phyloP scores from a whole-genome alignment of 352 stramenopile genomes.

The Pseudoperonospora humuli region DNA sequence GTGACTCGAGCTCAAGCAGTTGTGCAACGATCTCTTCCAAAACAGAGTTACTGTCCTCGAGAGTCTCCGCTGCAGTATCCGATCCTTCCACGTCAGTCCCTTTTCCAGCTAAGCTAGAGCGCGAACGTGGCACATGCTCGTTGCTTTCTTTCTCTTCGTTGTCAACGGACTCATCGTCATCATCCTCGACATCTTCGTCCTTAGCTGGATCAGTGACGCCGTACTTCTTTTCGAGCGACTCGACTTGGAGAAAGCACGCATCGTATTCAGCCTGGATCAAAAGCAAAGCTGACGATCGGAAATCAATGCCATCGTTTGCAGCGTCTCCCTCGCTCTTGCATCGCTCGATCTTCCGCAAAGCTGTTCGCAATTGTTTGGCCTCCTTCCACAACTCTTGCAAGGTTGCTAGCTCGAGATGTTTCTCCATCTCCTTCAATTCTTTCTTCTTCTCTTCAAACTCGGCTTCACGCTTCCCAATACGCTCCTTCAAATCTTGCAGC shows the following conservation, averaged over 20 bases:
- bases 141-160: conserved; percentile 31
- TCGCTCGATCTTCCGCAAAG: conserved; percentile 60
- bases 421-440: conserved; percentile 67
- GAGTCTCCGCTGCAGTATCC: conserved; percentile 18
- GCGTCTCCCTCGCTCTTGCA: conserved; percentile 55
- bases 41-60: conserved; percentile 23
- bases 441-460: conserved; percentile 75
- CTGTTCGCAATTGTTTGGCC: conserved; percentile 44
- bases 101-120: conserved; percentile 19
- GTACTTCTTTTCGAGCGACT: conserved; percentile 68
- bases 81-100: conserved; percentile 16
- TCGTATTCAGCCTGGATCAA: conserved; percentile 76
- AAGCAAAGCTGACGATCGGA: conserved; percentile 55
- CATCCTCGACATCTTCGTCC: conserved; percentile 47
- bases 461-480: conserved; percentile 55
- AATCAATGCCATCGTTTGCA: conserved; percentile 50
- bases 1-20: conserved; percentile 46
- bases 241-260: conserved; percentile 48
- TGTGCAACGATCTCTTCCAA: conserved; percentile 56
- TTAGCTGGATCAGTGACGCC: conserved; percentile 43
- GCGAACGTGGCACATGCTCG: conserved; percentile 5
- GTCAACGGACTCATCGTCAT: conserved; percentile 43
- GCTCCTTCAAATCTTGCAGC: conserved; percentile 65
- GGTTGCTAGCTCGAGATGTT: conserved; percentile 56
- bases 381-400: conserved; percentile 77